Percentiles rank a stretch among this genome's conserved stretches.
These are phyloP conservation scores for Globisporangium abappressorium DNA, from an alignment of 352 stramenopile species.

Conservation along the genomic window DNA sequence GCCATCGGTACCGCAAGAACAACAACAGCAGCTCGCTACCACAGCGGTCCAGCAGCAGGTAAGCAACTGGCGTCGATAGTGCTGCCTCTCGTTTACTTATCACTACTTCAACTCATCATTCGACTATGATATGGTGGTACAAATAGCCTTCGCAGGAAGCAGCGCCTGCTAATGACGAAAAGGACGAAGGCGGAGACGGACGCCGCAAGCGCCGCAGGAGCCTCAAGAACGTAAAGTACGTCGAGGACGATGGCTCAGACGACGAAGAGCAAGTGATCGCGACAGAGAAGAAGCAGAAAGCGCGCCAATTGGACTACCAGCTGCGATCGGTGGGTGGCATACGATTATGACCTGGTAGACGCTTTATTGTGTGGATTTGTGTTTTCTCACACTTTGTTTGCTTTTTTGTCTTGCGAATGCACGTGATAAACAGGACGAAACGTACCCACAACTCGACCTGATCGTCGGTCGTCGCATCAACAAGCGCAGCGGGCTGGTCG, in stretches of 20 bases:
- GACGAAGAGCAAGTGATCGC: conserved; percentile 44
- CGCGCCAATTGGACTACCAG: conserved; percentile 80
- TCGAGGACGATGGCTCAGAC: conserved; percentile 71
- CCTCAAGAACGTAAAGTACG: conserved; percentile 70
- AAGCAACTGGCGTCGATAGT: background rate
- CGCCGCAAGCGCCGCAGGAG: conserved; percentile 41
- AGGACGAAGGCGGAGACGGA: conserved; percentile 6
- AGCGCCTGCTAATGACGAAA: background rate
- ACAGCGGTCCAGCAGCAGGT: conserved; percentile 2
- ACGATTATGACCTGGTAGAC: background rate
- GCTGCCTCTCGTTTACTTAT: background rate
- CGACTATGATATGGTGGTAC: background rate
- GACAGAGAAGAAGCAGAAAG: conserved; percentile 63
- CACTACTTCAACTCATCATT: background rate
- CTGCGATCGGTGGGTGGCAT: conserved; percentile 34
- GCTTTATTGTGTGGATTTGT: background rate
- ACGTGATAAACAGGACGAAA: conserved; percentile 40
- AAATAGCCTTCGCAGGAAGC: conserved; percentile 2
- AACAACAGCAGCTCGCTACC: conserved; percentile 1
- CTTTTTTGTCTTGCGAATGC: conserved; percentile 5
- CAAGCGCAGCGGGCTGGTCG: conserved; percentile 55
- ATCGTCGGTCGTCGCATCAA: conserved; percentile 85
- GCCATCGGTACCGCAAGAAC: background rate
- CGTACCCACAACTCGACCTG: conserved; percentile 72
- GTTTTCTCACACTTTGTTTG: background rate